Evolutionary conservation across 2,329 filamentous ascomycete species (phyloP).

Genomic region (Epicoccum nigrum): DNA sequence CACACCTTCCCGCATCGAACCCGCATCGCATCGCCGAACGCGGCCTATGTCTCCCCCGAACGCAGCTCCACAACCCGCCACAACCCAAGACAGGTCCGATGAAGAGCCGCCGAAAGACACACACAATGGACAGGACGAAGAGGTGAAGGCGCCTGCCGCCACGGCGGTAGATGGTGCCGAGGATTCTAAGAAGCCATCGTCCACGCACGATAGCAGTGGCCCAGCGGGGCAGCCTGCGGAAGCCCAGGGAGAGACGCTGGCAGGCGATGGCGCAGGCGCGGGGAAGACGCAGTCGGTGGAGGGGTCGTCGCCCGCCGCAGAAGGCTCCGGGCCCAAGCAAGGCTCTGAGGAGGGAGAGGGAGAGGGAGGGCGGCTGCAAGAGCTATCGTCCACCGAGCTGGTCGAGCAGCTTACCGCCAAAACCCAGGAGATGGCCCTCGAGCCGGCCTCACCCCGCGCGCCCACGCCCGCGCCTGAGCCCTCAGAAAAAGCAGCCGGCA

Average conservation of each 20-base stretch:
- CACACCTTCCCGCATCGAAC: slow-evolving; percentile 3
- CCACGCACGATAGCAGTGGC: slow-evolving; percentile 1
- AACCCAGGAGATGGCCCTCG: slow-evolving; percentile 19
- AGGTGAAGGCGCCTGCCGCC: not conserved
- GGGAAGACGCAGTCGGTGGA: not conserved
- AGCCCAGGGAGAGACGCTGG: not conserved
- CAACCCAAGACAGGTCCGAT: slow-evolving; percentile 26
- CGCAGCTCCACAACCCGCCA: slow-evolving; percentile 39
- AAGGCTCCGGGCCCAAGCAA: not conserved
- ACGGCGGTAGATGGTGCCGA: slow-evolving; percentile 1
- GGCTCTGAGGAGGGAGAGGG: not conserved
- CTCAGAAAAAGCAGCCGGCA: slow-evolving; percentile 32
- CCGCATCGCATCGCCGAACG: slow-evolving; percentile 24
- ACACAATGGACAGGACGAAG: slow-evolving; percentile 12
- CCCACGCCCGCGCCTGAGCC: slow-evolving; percentile 21
- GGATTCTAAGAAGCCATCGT: not conserved
- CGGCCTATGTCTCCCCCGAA: slow-evolving; percentile 47
- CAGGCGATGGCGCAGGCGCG: not conserved
- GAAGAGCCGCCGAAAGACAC: slow-evolving; percentile 29
- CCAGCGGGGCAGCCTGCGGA: slow-evolving; percentile 32
- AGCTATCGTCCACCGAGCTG: slow-evolving; percentile 1
- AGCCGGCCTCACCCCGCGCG: slow-evolving; percentile 29
- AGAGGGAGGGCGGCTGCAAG: slow-evolving; percentile 1
- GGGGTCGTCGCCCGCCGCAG: not conserved
- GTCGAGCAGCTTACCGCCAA: slow-evolving; percentile 28